Percentiles rank a stretch among this genome's conserved stretches.
phyloP scores from a whole-genome alignment of 2,329 filamentous ascomycete species.

The Trichoderma sp. region DNA sequence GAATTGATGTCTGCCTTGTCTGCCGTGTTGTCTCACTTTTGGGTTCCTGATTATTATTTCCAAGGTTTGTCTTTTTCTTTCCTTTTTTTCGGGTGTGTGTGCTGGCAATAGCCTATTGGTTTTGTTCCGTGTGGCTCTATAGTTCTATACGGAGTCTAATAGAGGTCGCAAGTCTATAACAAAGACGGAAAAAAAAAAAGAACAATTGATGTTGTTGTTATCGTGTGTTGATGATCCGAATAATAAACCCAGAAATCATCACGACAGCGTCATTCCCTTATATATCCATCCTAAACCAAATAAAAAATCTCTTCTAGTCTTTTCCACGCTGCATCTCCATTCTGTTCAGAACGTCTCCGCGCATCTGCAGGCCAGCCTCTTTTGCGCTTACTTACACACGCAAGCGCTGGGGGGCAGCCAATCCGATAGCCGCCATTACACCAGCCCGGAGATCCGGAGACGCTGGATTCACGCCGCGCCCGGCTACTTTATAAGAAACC shows the following conservation, averaged over 20 bases:
- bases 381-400: background rate
- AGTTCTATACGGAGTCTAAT: background rate
- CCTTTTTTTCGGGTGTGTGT: background rate
- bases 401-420: background rate
- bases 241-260: background rate
- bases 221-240: background rate
- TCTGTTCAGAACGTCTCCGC: slow-evolving; percentile 8
- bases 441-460: slow-evolving; percentile 15
- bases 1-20: background rate
- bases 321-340: background rate
- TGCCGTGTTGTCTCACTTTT: background rate
- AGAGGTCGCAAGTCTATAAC: background rate
- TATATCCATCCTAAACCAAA: background rate
- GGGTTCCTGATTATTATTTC: background rate
- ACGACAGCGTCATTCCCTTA: background rate
- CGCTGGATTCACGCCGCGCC: background rate
- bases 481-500: background rate
- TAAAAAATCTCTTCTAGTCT: background rate
- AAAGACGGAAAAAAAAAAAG: background rate
- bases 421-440: background rate
- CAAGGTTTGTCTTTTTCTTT: background rate
- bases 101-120: background rate
- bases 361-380: background rate
- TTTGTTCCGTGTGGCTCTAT: background rate
- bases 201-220: background rate